Base-by-base conservation (phyloP, 805 yeast genomes). In the Sugiyamaella valdiviana region DNA sequence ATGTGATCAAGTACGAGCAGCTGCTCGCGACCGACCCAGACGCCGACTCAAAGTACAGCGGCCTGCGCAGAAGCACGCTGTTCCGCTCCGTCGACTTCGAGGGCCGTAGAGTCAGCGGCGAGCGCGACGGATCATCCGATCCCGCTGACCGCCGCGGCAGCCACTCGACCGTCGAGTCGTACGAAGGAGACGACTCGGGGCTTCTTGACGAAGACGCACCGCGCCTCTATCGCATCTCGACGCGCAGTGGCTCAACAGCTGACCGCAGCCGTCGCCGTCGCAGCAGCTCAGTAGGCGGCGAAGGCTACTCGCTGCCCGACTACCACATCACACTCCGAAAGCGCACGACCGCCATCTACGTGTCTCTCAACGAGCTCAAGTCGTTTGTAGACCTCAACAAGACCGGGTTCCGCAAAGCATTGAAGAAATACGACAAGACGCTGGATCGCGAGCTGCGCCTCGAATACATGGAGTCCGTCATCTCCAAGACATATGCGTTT, bases 401-500 rank as follows among this genome's bases (percentile, higher is more conserved):
- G 55, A 86, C 95, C 20, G 98, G 97, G 2, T 86, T 91, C 65
- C 77, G 85, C 45, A 91, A 91, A 67, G 90, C 91, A 38, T 74
- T 89, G 56, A 91, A 91, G 65, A 91, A 91, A 67, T 93, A 87
- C 64, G 96, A 93, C 67, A 91, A 91, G 64, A 80, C 86, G 9
- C 70, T 87, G 55, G 76, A 77, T 50, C 78, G 85, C 36, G 64
- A 76, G 22, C 69, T 85, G 36, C 82, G 81, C 57, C 69, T 68
- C n/a, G 72, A 70, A 22, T 88, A 85, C 61, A 67, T 85, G 60
- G 60, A 58, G 23, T 61, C 67, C 14, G 65, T 67, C 41, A 65
- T 83, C 24, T 24, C 50, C 9, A 66, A 73, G 45, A 72, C 85
- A 0, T 71, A 76, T 40, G 75, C 82, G 9, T 91, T 90, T 62